Evolutionary conservation across 2,329 filamentous ascomycete genomes (phyloP).

Genomic region (Didymella sp.): DNA sequence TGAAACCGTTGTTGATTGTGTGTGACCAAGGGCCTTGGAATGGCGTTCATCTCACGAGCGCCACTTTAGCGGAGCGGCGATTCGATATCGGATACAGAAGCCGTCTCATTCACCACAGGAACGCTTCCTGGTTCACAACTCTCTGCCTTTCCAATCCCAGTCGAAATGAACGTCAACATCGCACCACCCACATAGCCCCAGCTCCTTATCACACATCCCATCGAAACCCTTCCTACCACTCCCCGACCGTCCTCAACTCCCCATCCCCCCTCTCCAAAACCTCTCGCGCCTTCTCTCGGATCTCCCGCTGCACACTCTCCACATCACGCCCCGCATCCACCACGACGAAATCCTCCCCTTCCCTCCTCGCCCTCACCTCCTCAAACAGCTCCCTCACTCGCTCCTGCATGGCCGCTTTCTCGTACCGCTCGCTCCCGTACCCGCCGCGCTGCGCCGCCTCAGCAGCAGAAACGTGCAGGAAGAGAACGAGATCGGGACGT

Average conservation of each 20-base stretch:
- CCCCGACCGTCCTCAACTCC: constrained; percentile 36
- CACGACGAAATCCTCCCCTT: constrained; percentile 60
- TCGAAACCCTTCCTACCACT: constrained; percentile 36
- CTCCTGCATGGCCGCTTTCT: constrained; percentile 81
- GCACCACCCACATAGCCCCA: no score
- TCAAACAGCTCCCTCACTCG: constrained; percentile 78
- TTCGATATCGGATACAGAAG: no score
- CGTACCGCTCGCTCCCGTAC: constrained; percentile 88
- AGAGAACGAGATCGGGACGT: constrained; percentile 84
- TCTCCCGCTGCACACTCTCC: constrained; percentile 57
- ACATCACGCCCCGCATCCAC: constrained; percentile 63
- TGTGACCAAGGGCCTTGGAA: no score
- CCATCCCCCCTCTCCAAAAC: constrained; percentile 33
- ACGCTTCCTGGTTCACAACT: no score
- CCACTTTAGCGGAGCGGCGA: no score
- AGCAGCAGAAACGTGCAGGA: constrained; percentile 79
- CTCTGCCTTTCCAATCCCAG: no score
- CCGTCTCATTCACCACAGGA: no score
- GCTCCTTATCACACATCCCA: no score
- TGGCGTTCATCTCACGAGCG: no score
- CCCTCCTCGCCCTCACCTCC: constrained; percentile 56
- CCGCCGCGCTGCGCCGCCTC: constrained; percentile 79
- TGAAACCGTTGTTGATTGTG: no score
- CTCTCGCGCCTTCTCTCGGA: constrained; percentile 33
- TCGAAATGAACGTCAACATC: no score